Conservation (phyloP, 176 grass and related monocot species). For the Eragrostis curvula region DNA sequence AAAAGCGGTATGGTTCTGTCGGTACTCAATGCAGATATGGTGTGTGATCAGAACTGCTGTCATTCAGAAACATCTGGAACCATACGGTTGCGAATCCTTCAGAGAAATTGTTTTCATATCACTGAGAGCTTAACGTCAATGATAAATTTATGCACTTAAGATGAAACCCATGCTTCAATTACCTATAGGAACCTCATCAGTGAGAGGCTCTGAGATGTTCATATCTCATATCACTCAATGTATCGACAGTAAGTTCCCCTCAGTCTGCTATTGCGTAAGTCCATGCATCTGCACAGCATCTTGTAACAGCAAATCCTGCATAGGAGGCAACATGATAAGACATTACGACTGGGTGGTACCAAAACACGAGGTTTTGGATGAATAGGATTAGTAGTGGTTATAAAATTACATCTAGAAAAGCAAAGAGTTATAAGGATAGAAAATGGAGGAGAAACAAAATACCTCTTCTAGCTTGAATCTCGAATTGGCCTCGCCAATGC, state of each 20-base stretch:
- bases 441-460: slow-evolving; percentile 4
- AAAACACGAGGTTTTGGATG: slow-evolving; percentile 1
- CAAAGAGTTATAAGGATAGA: background rate
- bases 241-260: background rate
- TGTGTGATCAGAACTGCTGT: background rate
- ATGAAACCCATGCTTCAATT: background rate
- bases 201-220: background rate
- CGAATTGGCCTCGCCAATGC: slow-evolving; percentile 69
- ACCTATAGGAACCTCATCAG: background rate
- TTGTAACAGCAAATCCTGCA: background rate
- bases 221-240: background rate
- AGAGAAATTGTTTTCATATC: background rate
- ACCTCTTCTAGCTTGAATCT: slow-evolving; percentile 44
- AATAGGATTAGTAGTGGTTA: background rate
- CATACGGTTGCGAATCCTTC: background rate
- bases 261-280: background rate
- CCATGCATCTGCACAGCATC: slow-evolving; percentile 6
- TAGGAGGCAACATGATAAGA: background rate
- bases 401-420: slow-evolving; percentile 7
- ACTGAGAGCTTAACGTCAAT: too few relatives aligned
- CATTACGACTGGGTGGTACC: background rate
- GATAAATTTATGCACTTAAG: background rate
- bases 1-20: background rate
- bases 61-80: too few relatives aligned
- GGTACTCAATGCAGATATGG: background rate